Percentiles rank a stretch among this genome's conserved stretches.
Conservation (phyloP, 352 stramenopile species). For the Phytophthora idaei region DNA sequence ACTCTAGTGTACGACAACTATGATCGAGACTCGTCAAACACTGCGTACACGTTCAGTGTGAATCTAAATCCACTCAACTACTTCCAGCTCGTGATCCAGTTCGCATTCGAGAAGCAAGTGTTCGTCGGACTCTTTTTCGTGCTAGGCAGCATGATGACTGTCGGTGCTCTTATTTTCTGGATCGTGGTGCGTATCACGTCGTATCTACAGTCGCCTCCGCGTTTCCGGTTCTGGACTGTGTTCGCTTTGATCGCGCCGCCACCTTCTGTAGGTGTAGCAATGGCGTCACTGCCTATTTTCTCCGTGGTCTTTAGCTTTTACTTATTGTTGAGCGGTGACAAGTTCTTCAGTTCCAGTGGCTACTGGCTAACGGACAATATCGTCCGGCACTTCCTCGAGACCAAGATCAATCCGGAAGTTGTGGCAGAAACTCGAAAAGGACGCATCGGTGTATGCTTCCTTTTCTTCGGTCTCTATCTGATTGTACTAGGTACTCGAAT, state of each 20-base stretch:
- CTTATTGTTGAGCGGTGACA: constrained; percentile 66
- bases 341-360: constrained; percentile 44
- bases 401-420: constrained; percentile 80
- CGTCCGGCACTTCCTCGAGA: constrained; percentile 87
- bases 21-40: constrained; percentile 88
- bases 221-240: constrained; percentile 92
- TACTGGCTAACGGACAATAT: constrained; percentile 86
- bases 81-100: constrained; percentile 96
- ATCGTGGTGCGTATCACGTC: constrained; percentile 91
- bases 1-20: constrained; percentile 93
- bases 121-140: constrained; percentile 95
- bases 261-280: constrained; percentile 86
- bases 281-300: constrained; percentile 89
- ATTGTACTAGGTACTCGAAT: constrained; percentile 86
- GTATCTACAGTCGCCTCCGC: constrained; percentile 89
- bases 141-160: constrained; percentile 88
- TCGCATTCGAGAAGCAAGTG: constrained; percentile 94
- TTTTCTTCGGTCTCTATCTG: constrained; percentile 90
- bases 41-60: constrained; percentile 92
- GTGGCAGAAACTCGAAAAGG: constrained; percentile 74
- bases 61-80: constrained; percentile 95
- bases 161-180: constrained; percentile 89
- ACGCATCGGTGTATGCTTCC: constrained; percentile 93
- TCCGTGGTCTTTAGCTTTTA: constrained; percentile 73
- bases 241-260: constrained; percentile 92